Conservation (phyloP, 495 filamentous ascomycete species). For the Daldinia childiae region DNA sequence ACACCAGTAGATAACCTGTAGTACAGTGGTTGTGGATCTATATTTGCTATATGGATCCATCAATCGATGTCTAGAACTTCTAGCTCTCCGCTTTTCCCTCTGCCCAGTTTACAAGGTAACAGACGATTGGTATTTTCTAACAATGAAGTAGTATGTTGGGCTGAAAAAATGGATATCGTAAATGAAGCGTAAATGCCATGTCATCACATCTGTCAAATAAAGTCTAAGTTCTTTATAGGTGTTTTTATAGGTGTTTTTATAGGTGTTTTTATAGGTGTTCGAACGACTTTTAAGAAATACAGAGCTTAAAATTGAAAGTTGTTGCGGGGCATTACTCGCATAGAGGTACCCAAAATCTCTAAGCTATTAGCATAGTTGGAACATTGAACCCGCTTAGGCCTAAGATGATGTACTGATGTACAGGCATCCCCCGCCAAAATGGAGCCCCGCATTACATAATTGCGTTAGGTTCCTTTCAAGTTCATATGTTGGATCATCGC, state of each 20-base stretch:
- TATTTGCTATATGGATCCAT: constrained; percentile 14
- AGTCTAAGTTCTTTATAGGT: background rate
- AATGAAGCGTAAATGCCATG: background rate
- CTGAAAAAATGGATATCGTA: background rate
- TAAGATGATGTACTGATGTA: no score
- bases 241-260: background rate
- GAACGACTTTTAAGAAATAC: background rate
- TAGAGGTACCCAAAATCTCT: background rate
- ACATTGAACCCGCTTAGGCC: no score
- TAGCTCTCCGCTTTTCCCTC: constrained; percentile 12
- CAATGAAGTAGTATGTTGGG: constrained; percentile 3
- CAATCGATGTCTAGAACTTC: constrained; percentile 23
- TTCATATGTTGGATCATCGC: constrained; percentile 22
- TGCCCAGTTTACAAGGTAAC: constrained; percentile 6
- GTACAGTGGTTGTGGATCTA: constrained; percentile 28
- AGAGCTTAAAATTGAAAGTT: background rate
- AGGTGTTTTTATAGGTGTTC: background rate
- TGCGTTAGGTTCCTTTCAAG: constrained; percentile 7
- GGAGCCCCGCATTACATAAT: constrained; percentile 27
- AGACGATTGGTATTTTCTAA: background rate
- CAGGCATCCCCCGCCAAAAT: constrained; percentile 9
- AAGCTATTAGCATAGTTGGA: no score
- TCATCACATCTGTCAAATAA: background rate
- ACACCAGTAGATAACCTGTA: constrained; percentile 11
- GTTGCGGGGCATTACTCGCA: constrained; percentile 8